phyloP scores from a whole-genome alignment of 108 stramenopile species.

The Bacterosira constricta region DNA sequence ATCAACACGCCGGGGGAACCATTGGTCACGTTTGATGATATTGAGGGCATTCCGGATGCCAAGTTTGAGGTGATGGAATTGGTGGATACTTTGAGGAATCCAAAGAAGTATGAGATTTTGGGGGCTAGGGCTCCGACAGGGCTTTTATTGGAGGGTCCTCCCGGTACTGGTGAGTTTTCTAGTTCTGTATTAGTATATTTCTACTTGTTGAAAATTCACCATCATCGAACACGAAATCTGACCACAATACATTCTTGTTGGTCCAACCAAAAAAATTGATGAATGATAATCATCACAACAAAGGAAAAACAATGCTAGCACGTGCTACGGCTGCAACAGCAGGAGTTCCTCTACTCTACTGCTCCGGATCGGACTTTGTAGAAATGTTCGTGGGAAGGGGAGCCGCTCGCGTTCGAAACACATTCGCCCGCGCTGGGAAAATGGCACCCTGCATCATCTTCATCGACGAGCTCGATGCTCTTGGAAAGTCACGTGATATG shows the following conservation, averaged over 20 bases:
- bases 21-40: slow-evolving; percentile 76
- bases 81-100: slow-evolving; percentile 83
- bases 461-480: slow-evolving; percentile 88
- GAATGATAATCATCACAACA: too few species aligned
- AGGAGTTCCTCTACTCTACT: slow-evolving; percentile 83
- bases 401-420: slow-evolving; percentile 88
- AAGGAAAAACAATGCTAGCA: slow-evolving; percentile 85
- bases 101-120: slow-evolving; percentile 82
- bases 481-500: slow-evolving; percentile 79
- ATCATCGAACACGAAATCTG: too few species aligned
- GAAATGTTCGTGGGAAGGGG: slow-evolving; percentile 93
- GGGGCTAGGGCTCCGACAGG: slow-evolving; percentile 88
- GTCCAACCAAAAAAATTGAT: too few species aligned
- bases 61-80: slow-evolving; percentile 90
- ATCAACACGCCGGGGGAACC: slow-evolving; percentile 45
- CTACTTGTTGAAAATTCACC: too few species aligned
- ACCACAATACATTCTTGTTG: too few species aligned
- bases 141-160: slow-evolving; percentile 79
- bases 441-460: slow-evolving; percentile 83
- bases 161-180: slow-evolving; percentile 37
- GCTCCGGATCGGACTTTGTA: slow-evolving; percentile 85
- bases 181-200: too few species aligned
- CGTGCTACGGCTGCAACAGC: slow-evolving; percentile 86
- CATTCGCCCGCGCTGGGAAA: slow-evolving; percentile 74
- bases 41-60: slow-evolving; percentile 85